Evolutionary conservation across 2,329 filamentous ascomycete genomes (phyloP).

Genomic region (Microsporum audouinii): DNA sequence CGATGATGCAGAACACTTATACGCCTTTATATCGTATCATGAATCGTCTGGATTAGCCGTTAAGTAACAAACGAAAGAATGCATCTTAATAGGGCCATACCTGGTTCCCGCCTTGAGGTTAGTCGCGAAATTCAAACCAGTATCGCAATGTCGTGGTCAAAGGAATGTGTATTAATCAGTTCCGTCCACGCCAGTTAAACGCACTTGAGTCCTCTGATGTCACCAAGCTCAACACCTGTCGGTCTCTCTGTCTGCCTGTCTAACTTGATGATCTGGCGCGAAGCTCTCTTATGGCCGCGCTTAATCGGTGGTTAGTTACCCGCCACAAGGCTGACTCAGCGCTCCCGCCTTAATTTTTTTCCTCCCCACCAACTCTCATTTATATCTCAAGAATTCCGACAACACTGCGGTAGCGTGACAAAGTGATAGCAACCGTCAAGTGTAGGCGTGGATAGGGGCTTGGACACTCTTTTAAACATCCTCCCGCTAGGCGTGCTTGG

Average conservation of each 20-base stretch:
- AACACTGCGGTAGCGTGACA: neutral
- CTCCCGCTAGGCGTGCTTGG: neutral
- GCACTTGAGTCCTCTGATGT: neutral
- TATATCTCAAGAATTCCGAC: slow-evolving; percentile 4
- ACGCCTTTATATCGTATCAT: too few relatives aligned
- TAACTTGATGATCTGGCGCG: neutral
- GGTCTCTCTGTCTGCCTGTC: neutral
- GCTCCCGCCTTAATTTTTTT: neutral
- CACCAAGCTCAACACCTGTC: neutral
- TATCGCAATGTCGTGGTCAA: too few relatives aligned
- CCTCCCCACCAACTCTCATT: neutral
- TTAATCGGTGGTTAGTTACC: neutral
- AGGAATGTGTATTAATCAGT: neutral
- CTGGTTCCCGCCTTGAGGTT: too few relatives aligned
- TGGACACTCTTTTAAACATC: neutral
- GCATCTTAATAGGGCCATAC: too few relatives aligned
- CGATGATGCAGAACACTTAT: too few relatives aligned
- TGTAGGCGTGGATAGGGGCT: neutral
- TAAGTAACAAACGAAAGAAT: too few relatives aligned
- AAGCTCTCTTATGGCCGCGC: neutral
- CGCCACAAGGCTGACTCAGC: slow-evolving; percentile 2
- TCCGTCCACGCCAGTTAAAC: neutral
- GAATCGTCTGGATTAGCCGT: too few relatives aligned
- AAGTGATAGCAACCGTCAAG: neutral
- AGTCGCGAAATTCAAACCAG: too few relatives aligned